These are phyloP conservation scores for Elongisporangium anandrum DNA, from an alignment of 352 stramenopile species.

Conservation along the genomic window DNA sequence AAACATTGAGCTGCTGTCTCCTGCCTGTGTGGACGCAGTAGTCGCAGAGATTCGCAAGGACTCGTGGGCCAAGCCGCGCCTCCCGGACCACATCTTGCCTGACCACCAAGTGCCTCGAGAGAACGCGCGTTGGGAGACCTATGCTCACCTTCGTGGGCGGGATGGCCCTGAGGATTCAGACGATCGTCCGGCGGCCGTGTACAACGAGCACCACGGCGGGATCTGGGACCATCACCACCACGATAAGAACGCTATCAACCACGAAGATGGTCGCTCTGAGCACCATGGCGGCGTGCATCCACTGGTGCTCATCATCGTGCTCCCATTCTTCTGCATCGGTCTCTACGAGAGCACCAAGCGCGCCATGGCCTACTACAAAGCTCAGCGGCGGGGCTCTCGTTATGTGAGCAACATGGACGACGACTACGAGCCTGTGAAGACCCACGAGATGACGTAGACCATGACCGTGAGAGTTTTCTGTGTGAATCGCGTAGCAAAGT, in stretches of 20 bases:
- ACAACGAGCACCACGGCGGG: conserved; percentile 24
- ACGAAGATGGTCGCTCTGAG: conserved; percentile 3
- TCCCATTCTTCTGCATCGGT: conserved; percentile 64
- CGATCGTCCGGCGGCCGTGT: conserved; percentile 15
- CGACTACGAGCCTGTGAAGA: background rate
- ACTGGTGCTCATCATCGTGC: conserved; percentile 42
- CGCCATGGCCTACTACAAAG: conserved; percentile 23
- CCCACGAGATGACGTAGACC: background rate
- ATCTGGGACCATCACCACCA: conserved; percentile 11
- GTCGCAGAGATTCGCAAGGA: conserved; percentile 13
- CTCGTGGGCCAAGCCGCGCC: background rate
- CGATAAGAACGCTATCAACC: background rate
- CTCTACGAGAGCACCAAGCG: conserved; percentile 43
- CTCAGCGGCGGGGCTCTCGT: background rate
- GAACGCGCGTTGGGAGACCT: background rate
- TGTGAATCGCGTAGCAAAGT: background rate
- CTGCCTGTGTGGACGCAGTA: conserved; percentile 41
- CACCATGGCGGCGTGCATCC: conserved; percentile 17
- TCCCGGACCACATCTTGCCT: background rate
- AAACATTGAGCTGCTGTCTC: conserved; percentile 48
- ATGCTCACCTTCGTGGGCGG: background rate
- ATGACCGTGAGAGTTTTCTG: background rate
- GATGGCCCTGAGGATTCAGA: conserved; percentile 3
- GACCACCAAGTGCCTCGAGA: conserved; percentile 6
- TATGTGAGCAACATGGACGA: background rate